Evolutionary conservation across 2,329 filamentous ascomycete genomes (phyloP), one percentile per base, ranked within the genome.

Genomic region (Apiospora marii): DNA sequence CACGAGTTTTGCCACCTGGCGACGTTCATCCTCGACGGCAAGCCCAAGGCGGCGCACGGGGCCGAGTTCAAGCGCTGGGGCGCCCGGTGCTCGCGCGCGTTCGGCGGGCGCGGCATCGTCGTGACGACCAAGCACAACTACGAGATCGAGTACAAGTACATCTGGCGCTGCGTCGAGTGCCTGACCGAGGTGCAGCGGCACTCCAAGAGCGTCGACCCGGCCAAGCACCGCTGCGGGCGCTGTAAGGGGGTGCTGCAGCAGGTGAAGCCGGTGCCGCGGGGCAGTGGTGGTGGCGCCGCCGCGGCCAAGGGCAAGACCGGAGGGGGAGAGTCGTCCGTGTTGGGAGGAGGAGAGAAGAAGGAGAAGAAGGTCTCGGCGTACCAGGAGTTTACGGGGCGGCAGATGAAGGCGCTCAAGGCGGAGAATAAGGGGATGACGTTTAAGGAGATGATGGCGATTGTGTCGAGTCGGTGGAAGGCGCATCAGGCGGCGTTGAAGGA

Each of bases 1-100:
- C 96, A 99, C 81, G 96, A 99, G 78, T 98, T 96, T 84, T 98
- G 96, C 81, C 96, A 99, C 80, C 85, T 98, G 1, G 92, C 94
- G 61, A 97, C 95, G 78, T 98, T 96, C 82, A 97, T 98, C 91
- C 86, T 98, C 74, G 92, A 88, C 68, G 90, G 92, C 48, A 85
- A 95, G 48, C 92, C 90, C 61, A 91, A 91, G 72, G 92, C 93
- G 74, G 94, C 95, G 0, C 95, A 98, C 80, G 95, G 95, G 30
- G 87, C 89, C 16, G 92, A 94, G 77, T 98, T 98, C 87, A 95
- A 97, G 81, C 80, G 82, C 0, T 98, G 94, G 91, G 92, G 86
- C 4, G 78, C 81, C 69, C 89, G 85, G 81, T 90, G 85, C 82
- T 89, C 84, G 1, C 76, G 75, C 3, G 86, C 85, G 0, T 93